phyloP scores from a whole-genome alignment of 1,284 basidiomycete genomes.

The Ceratobasidium sp. region DNA sequence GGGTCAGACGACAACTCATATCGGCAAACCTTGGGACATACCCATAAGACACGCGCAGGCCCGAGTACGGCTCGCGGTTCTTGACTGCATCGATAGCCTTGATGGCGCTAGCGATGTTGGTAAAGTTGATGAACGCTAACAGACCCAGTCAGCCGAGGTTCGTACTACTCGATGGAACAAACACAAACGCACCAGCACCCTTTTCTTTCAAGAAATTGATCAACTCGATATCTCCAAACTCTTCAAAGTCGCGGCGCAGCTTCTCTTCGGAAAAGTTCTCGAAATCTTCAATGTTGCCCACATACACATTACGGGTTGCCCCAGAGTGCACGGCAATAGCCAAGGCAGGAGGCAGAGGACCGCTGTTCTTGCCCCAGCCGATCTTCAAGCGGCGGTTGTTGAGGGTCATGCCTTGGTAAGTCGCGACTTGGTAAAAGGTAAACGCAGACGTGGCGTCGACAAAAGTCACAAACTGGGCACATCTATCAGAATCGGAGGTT shows the following conservation, averaged over 20 bases:
- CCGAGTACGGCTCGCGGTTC: slow-evolving; percentile 81
- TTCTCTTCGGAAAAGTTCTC: slow-evolving; percentile 85
- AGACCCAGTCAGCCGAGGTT: slow-evolving; percentile 21
- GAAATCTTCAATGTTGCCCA: slow-evolving; percentile 92
- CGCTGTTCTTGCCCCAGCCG: slow-evolving; percentile 93
- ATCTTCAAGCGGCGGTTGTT: slow-evolving; percentile 92
- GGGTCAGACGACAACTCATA: not conserved
- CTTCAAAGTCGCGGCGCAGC: slow-evolving; percentile 86
- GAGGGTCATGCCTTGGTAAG: slow-evolving; percentile 84
- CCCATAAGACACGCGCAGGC: slow-evolving; percentile 86
- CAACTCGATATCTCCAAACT: slow-evolving; percentile 93
- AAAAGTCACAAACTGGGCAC: slow-evolving; percentile 82
- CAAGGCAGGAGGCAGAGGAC: slow-evolving; percentile 80
- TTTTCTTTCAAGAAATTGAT: slow-evolving; percentile 96
- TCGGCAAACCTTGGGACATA: not conserved
- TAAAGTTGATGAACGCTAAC: slow-evolving; percentile 89
- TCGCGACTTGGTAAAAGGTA: slow-evolving; percentile 89
- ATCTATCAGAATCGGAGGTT: not conserved
- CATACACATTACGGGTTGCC: slow-evolving; percentile 93
- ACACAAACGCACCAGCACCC: slow-evolving; percentile 55
- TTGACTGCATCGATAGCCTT: slow-evolving; percentile 95
- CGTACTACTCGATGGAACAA: not conserved
- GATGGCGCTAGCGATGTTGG: slow-evolving; percentile 90
- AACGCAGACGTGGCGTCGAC: slow-evolving; percentile 88
- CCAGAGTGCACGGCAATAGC: slow-evolving; percentile 88